phyloP scores from a whole-genome alignment of 1,139 yeast species.

The Lizanozyma gosingica region DNA sequence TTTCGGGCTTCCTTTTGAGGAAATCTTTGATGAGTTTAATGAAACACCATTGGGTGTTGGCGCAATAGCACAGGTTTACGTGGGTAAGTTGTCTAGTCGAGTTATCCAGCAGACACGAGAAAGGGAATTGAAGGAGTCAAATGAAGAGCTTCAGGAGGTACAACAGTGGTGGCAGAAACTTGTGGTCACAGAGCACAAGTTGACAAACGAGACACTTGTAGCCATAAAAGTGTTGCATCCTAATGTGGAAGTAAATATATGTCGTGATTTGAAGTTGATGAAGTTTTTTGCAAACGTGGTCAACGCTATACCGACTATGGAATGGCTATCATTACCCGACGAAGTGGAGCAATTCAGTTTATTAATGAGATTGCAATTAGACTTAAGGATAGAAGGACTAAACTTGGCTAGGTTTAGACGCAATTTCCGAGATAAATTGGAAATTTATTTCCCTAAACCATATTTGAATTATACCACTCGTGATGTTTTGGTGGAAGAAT shows the following conservation, averaged over 20 bases:
- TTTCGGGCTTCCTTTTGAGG: constrained; percentile 59
- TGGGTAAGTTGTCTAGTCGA: constrained; percentile 48
- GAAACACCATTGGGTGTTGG: constrained; percentile 86
- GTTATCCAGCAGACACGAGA: constrained; percentile 3
- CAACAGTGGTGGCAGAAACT: constrained; percentile 25
- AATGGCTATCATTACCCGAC: constrained; percentile 91
- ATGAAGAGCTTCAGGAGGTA: constrained; percentile 5
- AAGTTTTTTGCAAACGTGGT: constrained; percentile 62
- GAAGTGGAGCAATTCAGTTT: constrained; percentile 85
- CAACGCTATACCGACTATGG: constrained; percentile 82
- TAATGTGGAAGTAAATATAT: constrained; percentile 58
- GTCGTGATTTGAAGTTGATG: constrained; percentile 82
- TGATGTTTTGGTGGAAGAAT: constrained; percentile 78
- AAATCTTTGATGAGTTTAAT: constrained; percentile 73
- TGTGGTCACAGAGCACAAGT: constrained; percentile 30
- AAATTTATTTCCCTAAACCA: constrained; percentile 78
- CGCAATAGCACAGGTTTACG: constrained; percentile 93
- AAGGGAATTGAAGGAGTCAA: constrained; percentile 28
- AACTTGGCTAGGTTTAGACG: constrained; percentile 63
- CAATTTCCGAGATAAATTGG: constrained; percentile 50
- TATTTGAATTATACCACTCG: constrained; percentile 58
- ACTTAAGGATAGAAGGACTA: constrained; percentile 79
- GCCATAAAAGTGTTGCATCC: constrained; percentile 95
- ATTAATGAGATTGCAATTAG: constrained; percentile 84
- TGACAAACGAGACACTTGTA: constrained; percentile 33